Evolutionary conservation across 2,329 filamentous ascomycete genomes (phyloP), one percentile per base, ranked within the genome.

Genomic region (Aureobasidium namibiae): DNA sequence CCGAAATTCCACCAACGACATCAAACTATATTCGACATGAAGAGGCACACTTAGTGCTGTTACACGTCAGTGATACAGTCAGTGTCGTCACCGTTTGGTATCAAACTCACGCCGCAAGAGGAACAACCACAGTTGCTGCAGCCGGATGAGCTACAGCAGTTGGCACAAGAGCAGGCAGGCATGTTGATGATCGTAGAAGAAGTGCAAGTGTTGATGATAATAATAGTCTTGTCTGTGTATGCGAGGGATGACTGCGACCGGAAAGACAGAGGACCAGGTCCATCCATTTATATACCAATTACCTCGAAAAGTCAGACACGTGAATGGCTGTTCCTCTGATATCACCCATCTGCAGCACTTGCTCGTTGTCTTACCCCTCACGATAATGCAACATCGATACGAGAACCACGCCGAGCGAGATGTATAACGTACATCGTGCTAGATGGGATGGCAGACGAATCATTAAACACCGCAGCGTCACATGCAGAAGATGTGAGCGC

Each of bases 141-240:
- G 23, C 53, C 42, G 10, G 41, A 44, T 6, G 52, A n/a, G 42
- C 53, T 14, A 23, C 53, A 57, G 42, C 53, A 57, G 53, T 57
- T 57, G 41, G 53, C 26, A 33, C 53, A 57, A 57, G 53, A 57
- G 41, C 53, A 57, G 33, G 53, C 46, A 48, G 53, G 53, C 53
- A 57, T 57, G 18, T 56, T 56, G 50, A 23, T 33, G 2, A 7
- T 56, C n/a, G n/a, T 5, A 4, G 16, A 26, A 16, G 21, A 24
- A 24, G 8, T 31, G 10, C 6, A 26, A 23, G 0, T 6, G 3
- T 44, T 16, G 23, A 26, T 26, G 41, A 1, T n/a, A 33, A 10
- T 4, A 10, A 31, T 54, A 5, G 18, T 26, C 11, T 24, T 24
- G 26, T 29, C 9, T 29, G 26, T 29, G 26, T 9, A 29, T 4